Evolutionary conservation across 1,284 basidiomycete species (phyloP).

Genomic region (Puccinia coronata): DNA sequence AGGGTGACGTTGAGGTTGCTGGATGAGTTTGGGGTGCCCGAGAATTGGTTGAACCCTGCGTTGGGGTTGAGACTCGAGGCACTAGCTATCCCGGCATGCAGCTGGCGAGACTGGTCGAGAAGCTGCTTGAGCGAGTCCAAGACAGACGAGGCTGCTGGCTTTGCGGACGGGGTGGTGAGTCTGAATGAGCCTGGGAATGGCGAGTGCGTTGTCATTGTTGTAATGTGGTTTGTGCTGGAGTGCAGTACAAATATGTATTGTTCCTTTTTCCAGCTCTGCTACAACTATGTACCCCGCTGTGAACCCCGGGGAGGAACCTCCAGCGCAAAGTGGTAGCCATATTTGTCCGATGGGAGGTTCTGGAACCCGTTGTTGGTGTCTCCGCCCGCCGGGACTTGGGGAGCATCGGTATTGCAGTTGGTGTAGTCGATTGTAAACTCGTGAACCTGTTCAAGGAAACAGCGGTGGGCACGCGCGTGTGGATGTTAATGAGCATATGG

Average conservation of each 20-base stretch:
- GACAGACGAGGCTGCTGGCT: slow-evolving; percentile 14
- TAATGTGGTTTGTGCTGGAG: background rate
- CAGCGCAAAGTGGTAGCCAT: slow-evolving; percentile 68
- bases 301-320: too few relatives aligned
- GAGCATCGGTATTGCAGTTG: slow-evolving; percentile 71
- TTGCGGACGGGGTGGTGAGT: slow-evolving; percentile 45
- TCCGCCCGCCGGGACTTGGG: slow-evolving; percentile 54
- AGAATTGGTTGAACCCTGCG: slow-evolving; percentile 32
- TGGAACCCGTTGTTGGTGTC: slow-evolving; percentile 62
- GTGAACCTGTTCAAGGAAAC: slow-evolving; percentile 73
- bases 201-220: background rate
- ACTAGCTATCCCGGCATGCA: slow-evolving; percentile 51
- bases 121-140: slow-evolving; percentile 50
- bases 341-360: slow-evolving; percentile 68
- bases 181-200: slow-evolving; percentile 39
- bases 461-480: too few relatives aligned
- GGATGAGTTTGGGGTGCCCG: slow-evolving; percentile 63
- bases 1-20: slow-evolving; percentile 63
- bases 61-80: slow-evolving; percentile 15
- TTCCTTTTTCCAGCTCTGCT: too few relatives aligned
- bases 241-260: too few relatives aligned
- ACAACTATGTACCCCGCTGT: too few relatives aligned
- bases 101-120: slow-evolving; percentile 55
- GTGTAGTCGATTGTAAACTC: slow-evolving; percentile 97
- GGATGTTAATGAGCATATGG: too few relatives aligned